Percentiles rank a stretch among this genome's conserved stretches.
Conservation (phyloP, 2,329 filamentous ascomycete species). For the Bipolaris zeicola region DNA sequence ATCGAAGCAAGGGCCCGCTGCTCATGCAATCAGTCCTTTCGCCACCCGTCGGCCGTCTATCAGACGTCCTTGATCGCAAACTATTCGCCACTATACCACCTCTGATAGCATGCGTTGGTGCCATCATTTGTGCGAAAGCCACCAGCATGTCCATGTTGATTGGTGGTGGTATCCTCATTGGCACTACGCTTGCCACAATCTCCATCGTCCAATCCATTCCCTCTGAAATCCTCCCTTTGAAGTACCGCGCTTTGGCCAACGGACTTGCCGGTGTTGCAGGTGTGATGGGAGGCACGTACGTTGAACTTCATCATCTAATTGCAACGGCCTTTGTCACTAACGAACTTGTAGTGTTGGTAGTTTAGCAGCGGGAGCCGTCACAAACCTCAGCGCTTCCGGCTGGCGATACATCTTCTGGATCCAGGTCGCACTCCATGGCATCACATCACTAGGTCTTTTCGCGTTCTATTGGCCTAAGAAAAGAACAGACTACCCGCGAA, state of each 20-base stretch:
- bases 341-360: slow-evolving; percentile 51
- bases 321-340: background rate
- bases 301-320: slow-evolving; percentile 9
- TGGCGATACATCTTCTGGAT: slow-evolving; percentile 67
- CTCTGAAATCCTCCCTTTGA: slow-evolving; percentile 62
- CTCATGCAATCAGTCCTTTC: slow-evolving; percentile 64
- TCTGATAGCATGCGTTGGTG: slow-evolving; percentile 60
- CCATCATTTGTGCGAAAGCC: slow-evolving; percentile 61
- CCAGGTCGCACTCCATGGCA: slow-evolving; percentile 60
- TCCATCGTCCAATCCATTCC: slow-evolving; percentile 63
- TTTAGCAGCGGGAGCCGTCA: slow-evolving; percentile 59
- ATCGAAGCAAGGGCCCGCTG: slow-evolving; percentile 55
- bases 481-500: slow-evolving; percentile 30
- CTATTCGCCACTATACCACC: slow-evolving; percentile 59
- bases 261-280: slow-evolving; percentile 60
- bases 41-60: slow-evolving; percentile 61
- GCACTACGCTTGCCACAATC: slow-evolving; percentile 60
- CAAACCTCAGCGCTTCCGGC: slow-evolving; percentile 54
- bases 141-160: slow-evolving; percentile 62
- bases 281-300: slow-evolving; percentile 59
- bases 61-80: slow-evolving; percentile 63
- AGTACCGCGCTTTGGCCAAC: slow-evolving; percentile 62
- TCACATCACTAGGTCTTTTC: slow-evolving; percentile 56
- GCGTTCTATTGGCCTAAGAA: slow-evolving; percentile 45
- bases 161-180: slow-evolving; percentile 63